Evolutionary conservation across 768 basidiomycete species (phyloP).

Genomic region (Kwoniella mangroviensis): DNA sequence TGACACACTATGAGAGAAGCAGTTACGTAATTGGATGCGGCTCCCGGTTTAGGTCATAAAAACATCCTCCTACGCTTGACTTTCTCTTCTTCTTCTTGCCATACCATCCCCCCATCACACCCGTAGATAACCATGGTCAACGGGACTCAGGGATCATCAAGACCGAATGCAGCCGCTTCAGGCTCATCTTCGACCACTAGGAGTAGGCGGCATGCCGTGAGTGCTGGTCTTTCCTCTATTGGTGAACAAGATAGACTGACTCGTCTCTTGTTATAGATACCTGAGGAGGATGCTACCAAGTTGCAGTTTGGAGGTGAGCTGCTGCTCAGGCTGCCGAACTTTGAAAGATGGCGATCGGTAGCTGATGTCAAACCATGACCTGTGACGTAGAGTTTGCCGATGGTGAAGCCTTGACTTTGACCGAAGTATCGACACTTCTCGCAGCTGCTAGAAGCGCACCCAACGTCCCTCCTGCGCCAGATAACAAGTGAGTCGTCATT

Average conservation of each 20-base stretch:
- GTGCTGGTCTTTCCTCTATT: background rate
- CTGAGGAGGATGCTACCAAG: constrained; percentile 54
- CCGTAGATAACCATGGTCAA: constrained; percentile 29
- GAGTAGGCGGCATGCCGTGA: constrained; percentile 24
- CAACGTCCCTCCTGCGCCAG: constrained; percentile 45
- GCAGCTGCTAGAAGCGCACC: constrained; percentile 32
- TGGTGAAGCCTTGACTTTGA: constrained; percentile 50
- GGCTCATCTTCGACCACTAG: constrained; percentile 16
- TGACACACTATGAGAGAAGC: background rate
- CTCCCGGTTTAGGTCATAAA: background rate
- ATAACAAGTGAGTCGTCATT: constrained; percentile 47
- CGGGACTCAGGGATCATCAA: constrained; percentile 16
- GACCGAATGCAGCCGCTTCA: constrained; percentile 11
- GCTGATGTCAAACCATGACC: background rate
- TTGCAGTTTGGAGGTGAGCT: constrained; percentile 52
- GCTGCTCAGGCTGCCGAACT: background rate
- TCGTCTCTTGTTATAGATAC: constrained; percentile 25
- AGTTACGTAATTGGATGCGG: constrained; percentile 15
- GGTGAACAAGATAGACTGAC: background rate
- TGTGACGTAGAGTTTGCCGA: constrained; percentile 42
- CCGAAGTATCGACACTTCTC: constrained; percentile 43
- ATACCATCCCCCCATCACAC: background rate
- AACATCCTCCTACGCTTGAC: background rate
- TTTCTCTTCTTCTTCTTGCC: background rate
- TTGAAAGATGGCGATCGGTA: too few relatives aligned